Evolutionary conservation across 768 basidiomycete genomes (phyloP).

Genomic region (Coprinopsis marcescibilis): DNA sequence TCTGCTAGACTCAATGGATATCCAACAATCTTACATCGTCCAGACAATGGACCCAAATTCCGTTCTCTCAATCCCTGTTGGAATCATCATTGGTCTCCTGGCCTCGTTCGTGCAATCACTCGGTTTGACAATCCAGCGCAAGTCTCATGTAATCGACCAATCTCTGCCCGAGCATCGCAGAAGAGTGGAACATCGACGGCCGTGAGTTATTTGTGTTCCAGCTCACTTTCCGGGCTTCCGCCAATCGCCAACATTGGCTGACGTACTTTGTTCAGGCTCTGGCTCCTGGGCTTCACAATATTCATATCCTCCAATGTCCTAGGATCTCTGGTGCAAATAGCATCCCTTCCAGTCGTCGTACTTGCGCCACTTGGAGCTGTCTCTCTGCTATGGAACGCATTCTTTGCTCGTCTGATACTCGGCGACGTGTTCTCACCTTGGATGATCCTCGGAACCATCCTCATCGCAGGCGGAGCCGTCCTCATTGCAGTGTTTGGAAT

Average conservation of each 20-base stretch:
- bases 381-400: slow-evolving; percentile 89
- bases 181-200: slow-evolving; percentile 69
- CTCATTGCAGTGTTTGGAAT: slow-evolving; percentile 90
- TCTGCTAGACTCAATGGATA: no score
- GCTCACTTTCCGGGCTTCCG: neutral
- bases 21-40: neutral
- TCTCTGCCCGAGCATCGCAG: slow-evolving; percentile 56
- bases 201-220: slow-evolving; percentile 42
- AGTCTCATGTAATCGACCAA: slow-evolving; percentile 86
- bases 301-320: slow-evolving; percentile 87
- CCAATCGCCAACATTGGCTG: slow-evolving; percentile 2
- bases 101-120: slow-evolving; percentile 87
- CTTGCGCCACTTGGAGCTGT: slow-evolving; percentile 92
- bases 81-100: slow-evolving; percentile 60
- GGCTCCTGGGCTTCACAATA: slow-evolving; percentile 81
- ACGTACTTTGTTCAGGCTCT: slow-evolving; percentile 45
- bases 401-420: slow-evolving; percentile 80
- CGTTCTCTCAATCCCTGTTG: slow-evolving; percentile 43
- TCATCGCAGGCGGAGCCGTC: slow-evolving; percentile 85
- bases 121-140: slow-evolving; percentile 88
- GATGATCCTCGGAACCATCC: slow-evolving; percentile 80
- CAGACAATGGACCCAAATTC: slow-evolving; percentile 4
- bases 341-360: slow-evolving; percentile 89
- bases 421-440: slow-evolving; percentile 82
- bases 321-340: slow-evolving; percentile 88